Conservation (phyloP, 768 basidiomycete genomes). For the Sporobolomyces roseus region DNA sequence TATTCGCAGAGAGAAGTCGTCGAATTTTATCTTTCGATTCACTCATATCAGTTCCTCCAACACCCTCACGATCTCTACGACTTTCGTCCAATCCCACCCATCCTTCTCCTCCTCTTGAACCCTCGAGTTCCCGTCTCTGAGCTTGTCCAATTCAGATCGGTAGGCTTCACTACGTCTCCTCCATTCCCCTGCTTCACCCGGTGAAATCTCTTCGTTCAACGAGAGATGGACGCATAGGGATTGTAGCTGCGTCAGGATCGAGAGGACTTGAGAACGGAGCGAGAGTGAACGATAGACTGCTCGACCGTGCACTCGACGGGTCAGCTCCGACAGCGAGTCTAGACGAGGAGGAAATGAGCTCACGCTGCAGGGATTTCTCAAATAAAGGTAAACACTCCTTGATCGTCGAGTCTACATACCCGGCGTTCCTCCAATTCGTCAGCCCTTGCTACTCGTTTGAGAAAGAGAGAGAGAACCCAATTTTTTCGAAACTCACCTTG, state of each 20-base stretch:
- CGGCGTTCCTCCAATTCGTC: too few species aligned
- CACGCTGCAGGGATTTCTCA: background rate
- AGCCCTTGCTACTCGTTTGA: background rate
- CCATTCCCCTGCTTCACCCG: background rate
- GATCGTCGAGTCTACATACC: too few species aligned
- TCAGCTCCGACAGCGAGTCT: too few species aligned
- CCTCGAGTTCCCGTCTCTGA: background rate
- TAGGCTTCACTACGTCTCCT: background rate
- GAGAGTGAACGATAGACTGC: background rate
- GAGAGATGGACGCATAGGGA: background rate
- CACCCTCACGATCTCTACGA: background rate
- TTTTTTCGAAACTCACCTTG: background rate
- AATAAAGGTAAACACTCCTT: background rate
- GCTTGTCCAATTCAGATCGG: background rate
- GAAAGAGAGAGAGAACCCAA: background rate
- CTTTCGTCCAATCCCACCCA: slow-evolving; percentile 3
- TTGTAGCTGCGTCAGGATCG: background rate
- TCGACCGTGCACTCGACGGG: background rate
- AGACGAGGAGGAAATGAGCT: slow-evolving; percentile 2
- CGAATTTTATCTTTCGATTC: too few species aligned
- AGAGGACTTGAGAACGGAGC: too few species aligned
- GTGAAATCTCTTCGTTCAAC: background rate
- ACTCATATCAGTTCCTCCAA: background rate
- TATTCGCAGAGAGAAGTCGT: background rate
- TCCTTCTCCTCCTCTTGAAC: background rate